Evolutionary conservation across 2,329 filamentous ascomycete species (phyloP).

Genomic region (Xylariaceae sp.): DNA sequence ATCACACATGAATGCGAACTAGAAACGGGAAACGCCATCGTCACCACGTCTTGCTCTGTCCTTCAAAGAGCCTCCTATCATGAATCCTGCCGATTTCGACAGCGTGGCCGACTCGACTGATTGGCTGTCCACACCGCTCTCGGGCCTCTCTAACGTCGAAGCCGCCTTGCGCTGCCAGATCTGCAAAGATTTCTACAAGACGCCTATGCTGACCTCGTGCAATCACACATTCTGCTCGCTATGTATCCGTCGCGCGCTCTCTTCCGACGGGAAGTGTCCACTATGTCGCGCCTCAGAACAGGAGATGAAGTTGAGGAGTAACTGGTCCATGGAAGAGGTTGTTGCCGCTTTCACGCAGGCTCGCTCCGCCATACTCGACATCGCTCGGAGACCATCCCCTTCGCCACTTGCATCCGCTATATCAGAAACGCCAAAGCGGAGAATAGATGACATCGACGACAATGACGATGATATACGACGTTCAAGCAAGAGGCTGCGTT

Average conservation of each 20-base stretch:
- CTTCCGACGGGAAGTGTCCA: constrained; percentile 81
- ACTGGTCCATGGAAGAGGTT: constrained; percentile 79
- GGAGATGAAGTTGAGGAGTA: constrained; percentile 77
- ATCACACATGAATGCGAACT: neutral
- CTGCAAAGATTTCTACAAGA: constrained; percentile 95
- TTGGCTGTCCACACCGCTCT: constrained; percentile 69
- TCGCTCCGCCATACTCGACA: constrained; percentile 57
- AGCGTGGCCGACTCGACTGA: constrained; percentile 75
- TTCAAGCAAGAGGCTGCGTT: constrained; percentile 48
- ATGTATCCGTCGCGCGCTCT: constrained; percentile 84
- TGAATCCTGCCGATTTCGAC: constrained; percentile 28
- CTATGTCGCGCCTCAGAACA: constrained; percentile 76
- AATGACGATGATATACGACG: constrained; percentile 25
- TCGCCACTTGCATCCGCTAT: constrained; percentile 16
- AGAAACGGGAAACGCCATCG: neutral
- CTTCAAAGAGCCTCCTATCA: constrained; percentile 5
- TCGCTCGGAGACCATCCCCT: constrained; percentile 51
- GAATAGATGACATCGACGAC: constrained; percentile 36
- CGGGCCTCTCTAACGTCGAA: constrained; percentile 67
- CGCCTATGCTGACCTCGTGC: constrained; percentile 92
- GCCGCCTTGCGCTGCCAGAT: constrained; percentile 88
- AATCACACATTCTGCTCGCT: constrained; percentile 95
- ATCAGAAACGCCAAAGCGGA: constrained; percentile 48
- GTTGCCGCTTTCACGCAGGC: constrained; percentile 72
- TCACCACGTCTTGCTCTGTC: neutral